Conservation (phyloP, 495 filamentous ascomycete species). For the Penicillium crystallinum region DNA sequence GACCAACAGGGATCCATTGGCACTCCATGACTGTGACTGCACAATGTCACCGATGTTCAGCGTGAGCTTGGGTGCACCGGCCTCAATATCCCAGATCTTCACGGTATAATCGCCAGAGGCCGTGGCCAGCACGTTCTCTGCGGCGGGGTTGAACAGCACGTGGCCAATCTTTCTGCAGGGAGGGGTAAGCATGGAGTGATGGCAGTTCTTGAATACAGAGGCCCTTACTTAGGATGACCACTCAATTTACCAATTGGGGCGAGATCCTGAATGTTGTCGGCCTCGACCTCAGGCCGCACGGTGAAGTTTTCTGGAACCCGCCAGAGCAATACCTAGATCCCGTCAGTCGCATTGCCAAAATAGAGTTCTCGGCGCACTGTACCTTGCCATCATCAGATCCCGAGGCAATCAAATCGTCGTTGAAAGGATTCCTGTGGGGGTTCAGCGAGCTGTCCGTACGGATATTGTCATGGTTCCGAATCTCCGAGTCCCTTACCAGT, state of each 20-base stretch:
- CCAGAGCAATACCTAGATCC: conserved; percentile 76
- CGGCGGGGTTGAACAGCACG: conserved; percentile 94
- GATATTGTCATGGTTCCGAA: neutral
- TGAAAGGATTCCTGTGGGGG: conserved; percentile 79
- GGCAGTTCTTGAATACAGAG: neutral
- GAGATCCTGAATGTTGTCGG: conserved; percentile 69
- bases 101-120: conserved; percentile 92
- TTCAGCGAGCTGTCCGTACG: conserved; percentile 21
- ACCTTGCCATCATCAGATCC: conserved; percentile 95
- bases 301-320: conserved; percentile 86
- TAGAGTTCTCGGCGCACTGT: conserved; percentile 2
- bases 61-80: conserved; percentile 64
- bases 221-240: conserved; percentile 53
- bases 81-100: conserved; percentile 91
- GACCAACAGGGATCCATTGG: conserved; percentile 79
- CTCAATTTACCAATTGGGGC: conserved; percentile 71
- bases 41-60: conserved; percentile 87
- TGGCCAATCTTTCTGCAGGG: conserved; percentile 81
- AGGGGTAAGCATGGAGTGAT: conserved; percentile 9
- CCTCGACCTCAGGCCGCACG: conserved; percentile 71
- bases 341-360: conserved; percentile 14
- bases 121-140: conserved; percentile 91
- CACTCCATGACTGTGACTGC: conserved; percentile 93
- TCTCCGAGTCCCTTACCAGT: conserved; percentile 63
- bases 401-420: conserved; percentile 87